Base-by-base conservation (phyloP, 2,329 filamentous ascomycete genomes). In the Colletotrichum agaves region DNA sequence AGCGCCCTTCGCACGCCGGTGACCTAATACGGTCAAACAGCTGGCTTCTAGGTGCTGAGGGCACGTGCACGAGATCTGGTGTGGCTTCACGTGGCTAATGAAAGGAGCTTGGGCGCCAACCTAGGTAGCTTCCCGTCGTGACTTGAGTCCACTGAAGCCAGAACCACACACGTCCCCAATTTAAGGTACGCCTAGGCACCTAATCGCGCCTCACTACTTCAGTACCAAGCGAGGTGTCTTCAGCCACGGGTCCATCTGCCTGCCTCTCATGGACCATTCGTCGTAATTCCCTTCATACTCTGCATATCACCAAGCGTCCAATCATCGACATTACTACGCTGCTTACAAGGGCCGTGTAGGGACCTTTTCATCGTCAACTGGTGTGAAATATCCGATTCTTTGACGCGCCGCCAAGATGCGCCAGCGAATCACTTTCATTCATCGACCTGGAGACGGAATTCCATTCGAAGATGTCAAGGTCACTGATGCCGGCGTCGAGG, bases 381-480 rank as follows among this genome's bases (percentile, higher is more conserved):
- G 27, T 27, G 5, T 27, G 5, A 27, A 27, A 27, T 27, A 27
- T 7, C 6, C 27, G 27, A 27, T 27, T 7, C 2, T 27, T 27
- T 27, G 39, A 17, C 39, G 33, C 12, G 21, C 23, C 13, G 37
- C n/a, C 43, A 65, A 44, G 1, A 94, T 95, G 92, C 89, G 91
- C 73, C 88, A 93, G 79, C 85, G 93, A 79, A 89, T 93, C 73
- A 97, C 94, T 1, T 96, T 93, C 71, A 82, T 97, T 60, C 89
- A 91, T 71, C 84, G 86, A 21, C 82, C 86, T n/a, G 87, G 90
- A 47, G 82, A 87, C 63, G 84, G 84, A 2, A 84, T 94, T 69
- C 87, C 92, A 59, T 90, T 91, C 0, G 80, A 86, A 2, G 82
- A 87, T 50, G 79, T 97, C 58, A 78, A 84, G 12, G 79, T 97